A percentile compares a stretch with the other conserved stretches of the same genome.
phyloP scores from a whole-genome alignment of 2,329 filamentous ascomycete species.

The Bipolaris cookei region DNA sequence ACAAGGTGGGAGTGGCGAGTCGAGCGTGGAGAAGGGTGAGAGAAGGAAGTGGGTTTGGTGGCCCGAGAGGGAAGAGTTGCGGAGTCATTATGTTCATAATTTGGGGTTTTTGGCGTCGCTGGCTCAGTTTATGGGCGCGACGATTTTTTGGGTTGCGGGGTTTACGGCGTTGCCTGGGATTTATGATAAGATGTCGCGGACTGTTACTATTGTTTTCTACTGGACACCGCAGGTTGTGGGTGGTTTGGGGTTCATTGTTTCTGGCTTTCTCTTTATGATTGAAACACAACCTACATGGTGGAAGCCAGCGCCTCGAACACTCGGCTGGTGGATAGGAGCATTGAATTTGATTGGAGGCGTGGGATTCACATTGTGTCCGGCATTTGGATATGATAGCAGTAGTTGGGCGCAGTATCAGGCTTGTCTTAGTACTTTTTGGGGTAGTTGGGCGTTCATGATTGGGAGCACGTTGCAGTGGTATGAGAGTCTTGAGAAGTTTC shows the following conservation, averaged over 20 bases:
- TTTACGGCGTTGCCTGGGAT: constrained; percentile 67
- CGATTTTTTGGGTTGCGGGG: constrained; percentile 69
- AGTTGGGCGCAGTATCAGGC: constrained; percentile 46
- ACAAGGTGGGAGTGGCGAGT: constrained; percentile 30
- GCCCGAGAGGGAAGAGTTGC: constrained; percentile 63
- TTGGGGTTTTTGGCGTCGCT: constrained; percentile 68
- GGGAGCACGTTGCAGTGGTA: constrained; percentile 45
- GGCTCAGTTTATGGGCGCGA: constrained; percentile 64
- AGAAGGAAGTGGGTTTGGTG: constrained; percentile 62
- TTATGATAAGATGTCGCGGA: constrained; percentile 56
- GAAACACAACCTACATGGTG: constrained; percentile 71
- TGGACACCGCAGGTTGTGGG: constrained; percentile 70
- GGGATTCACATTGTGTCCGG: constrained; percentile 61
- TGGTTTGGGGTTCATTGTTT: constrained; percentile 67
- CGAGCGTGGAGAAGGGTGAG: neutral
- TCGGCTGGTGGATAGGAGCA: constrained; percentile 71
- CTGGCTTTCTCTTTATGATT: constrained; percentile 65
- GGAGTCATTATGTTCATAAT: constrained; percentile 65
- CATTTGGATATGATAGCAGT: constrained; percentile 41
- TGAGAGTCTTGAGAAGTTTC: constrained; percentile 44
- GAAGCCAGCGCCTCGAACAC: constrained; percentile 59
- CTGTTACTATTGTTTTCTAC: constrained; percentile 61
- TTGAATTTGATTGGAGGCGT: constrained; percentile 70
- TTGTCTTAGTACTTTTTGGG: constrained; percentile 43
- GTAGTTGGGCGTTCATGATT: constrained; percentile 45